Conservation (phyloP, 257 asterid genomes). For the Plantago elongata region DNA sequence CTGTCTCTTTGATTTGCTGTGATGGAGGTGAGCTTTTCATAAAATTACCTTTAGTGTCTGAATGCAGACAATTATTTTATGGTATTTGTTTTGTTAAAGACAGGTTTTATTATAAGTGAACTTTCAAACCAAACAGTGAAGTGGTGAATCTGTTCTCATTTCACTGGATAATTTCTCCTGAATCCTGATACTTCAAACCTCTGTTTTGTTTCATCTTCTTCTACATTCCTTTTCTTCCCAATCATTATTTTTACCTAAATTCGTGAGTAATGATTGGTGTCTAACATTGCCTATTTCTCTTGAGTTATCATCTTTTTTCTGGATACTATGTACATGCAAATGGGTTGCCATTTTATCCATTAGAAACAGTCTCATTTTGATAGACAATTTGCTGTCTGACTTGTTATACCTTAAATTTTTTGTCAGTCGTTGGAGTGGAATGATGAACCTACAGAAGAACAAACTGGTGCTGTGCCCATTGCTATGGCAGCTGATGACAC, state of each 20-base stretch:
- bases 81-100: not conserved
- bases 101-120: not conserved
- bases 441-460: constrained; percentile 78
- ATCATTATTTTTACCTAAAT: not conserved
- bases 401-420: constrained; percentile 4
- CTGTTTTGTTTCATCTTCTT: constrained; percentile 1
- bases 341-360: not conserved
- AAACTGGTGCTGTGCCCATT: constrained; percentile 41
- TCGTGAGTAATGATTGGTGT: not conserved
- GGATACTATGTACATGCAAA: not conserved
- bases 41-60: not conserved
- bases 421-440: constrained; percentile 80
- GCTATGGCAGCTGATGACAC: constrained; percentile 39
- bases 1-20: constrained; percentile 16
- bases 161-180: constrained; percentile 4
- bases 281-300: not conserved
- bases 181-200: not conserved
- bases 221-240: not conserved
- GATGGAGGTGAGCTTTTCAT: constrained; percentile 4
- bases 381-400: constrained; percentile 1
- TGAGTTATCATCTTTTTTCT: constrained; percentile 1
- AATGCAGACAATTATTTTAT: not conserved
- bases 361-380: constrained; percentile 3
- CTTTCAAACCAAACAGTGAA: not conserved
- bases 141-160: constrained; percentile 4